Evolutionary conservation across 2,329 filamentous ascomycete species (phyloP), one percentile per base, ranked within the genome.

Genomic region (Emmonsia crescens): DNA sequence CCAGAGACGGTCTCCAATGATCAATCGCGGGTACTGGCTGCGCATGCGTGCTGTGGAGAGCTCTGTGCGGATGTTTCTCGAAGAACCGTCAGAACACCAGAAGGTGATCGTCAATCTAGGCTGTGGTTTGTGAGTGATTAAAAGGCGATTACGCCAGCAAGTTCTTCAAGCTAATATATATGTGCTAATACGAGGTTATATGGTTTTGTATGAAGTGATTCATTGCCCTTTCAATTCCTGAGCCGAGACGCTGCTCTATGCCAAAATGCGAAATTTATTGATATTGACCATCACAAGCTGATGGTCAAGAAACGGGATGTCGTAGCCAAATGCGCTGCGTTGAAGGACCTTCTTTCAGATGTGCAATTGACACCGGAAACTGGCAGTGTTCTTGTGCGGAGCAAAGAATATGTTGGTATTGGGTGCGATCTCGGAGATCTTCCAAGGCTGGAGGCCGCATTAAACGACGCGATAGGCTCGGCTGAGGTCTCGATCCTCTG

Each of bases 1-100:
- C 67, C 86, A 91, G 73, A 82, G 91, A 63, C 82, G 92, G 56
- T 86, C 90, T n/a, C 91, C 93, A 0, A 79, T 96, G 59, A 94
- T 96, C 70, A 96, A 96, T 73, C 83, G 92, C 54, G 90, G 91
- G 57, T 96, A 96, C 70, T 91, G 90, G 84, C 77, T 96, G 44
- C 85, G 91, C 36, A 88, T 96, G 79, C 87, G 88, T 71, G 87
- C 89, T 19, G 86, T 96, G 62, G 89, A 95, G 70, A 80, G 86
- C 64, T 81, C 86, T 5, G 85, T 96, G 21, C 81, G 82, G 24
- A 78, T 82, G n/a, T 96, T 96, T 67, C 78, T 96, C n/a, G 75
- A 80, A 63, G 77, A 78, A 60, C 70, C 79, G 8, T 75, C 77
- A 21, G 78, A 78, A 38, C 86, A 82, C 65, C 75, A 75, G 46